Evolutionary conservation across 1,284 basidiomycete genomes (phyloP).

Genomic region (Trichosporon sp.): DNA sequence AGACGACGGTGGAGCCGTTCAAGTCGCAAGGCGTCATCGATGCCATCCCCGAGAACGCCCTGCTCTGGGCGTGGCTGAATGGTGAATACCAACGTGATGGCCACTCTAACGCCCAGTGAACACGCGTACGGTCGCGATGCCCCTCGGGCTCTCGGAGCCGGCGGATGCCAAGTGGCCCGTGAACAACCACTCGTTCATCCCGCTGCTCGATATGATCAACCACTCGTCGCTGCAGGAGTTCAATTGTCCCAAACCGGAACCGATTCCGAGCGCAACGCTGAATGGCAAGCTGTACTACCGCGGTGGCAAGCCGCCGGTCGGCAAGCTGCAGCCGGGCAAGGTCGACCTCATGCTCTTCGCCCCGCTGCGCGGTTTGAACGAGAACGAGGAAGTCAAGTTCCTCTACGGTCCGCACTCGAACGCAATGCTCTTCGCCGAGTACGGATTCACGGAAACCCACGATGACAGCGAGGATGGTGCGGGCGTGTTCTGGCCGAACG

Average conservation of each 20-base stretch:
- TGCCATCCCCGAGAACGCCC: constrained; percentile 57
- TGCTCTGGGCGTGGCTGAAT: constrained; percentile 84
- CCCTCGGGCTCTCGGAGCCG: constrained; percentile 64
- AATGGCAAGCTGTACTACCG: constrained; percentile 20
- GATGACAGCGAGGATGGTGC: constrained; percentile 41
- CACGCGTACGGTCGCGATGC: constrained; percentile 79
- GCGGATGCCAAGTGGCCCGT: constrained; percentile 38
- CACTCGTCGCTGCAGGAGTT: constrained; percentile 59
- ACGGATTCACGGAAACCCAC: constrained; percentile 69
- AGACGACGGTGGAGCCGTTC: constrained; percentile 39
- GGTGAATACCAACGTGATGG: constrained; percentile 58
- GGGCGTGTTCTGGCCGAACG: constrained; percentile 29
- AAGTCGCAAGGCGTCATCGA: constrained; percentile 38
- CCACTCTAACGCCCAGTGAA: constrained; percentile 65
- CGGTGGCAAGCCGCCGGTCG: constrained; percentile 48
- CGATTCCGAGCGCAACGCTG: constrained; percentile 32
- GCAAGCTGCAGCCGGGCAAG: constrained; percentile 55
- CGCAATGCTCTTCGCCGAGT: constrained; percentile 73
- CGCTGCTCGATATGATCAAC: constrained; percentile 83
- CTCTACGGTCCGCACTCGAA: constrained; percentile 77
- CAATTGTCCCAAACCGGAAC: constrained; percentile 37
- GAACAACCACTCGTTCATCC: constrained; percentile 78
- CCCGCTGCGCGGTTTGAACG: constrained; percentile 57
- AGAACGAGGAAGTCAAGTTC: constrained; percentile 69
- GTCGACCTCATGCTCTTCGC: constrained; percentile 63